A percentile compares a stretch with the other conserved stretches of the same genome.
Evolutionary conservation across 257 asterid species (phyloP).

Genomic region (Nicotiana paniculata): DNA sequence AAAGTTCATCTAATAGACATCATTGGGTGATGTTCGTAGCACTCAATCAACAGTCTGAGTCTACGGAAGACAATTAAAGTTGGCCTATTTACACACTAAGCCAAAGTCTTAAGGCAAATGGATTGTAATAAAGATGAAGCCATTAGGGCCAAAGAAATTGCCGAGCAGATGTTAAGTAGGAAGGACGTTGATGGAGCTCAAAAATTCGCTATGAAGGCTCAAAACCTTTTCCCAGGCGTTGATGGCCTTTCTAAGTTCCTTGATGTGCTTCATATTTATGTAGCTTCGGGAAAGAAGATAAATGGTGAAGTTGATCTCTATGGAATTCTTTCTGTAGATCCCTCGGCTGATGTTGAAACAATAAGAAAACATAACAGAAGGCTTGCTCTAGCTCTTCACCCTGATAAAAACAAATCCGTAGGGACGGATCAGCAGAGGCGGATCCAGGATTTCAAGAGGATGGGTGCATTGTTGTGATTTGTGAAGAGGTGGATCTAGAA

Average conservation of each 20-base stretch:
- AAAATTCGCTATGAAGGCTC: constrained; percentile 47
- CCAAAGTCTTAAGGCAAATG: constrained; percentile 19
- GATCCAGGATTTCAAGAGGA: no score
- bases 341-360: constrained; percentile 28
- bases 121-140: constrained; percentile 60
- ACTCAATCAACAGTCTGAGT: neutral
- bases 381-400: constrained; percentile 53
- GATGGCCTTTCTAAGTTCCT: constrained; percentile 54
- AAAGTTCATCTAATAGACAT: neutral
- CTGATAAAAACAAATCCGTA: constrained; percentile 53
- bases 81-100: neutral
- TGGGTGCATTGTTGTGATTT: no score
- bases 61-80: neutral
- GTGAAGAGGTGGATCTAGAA: no score
- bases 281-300: constrained; percentile 32
- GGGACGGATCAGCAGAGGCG: constrained; percentile 7
- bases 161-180: constrained; percentile 43
- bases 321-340: constrained; percentile 41
- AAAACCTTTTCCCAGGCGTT: constrained; percentile 40
- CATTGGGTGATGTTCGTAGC: neutral
- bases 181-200: constrained; percentile 51
- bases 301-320: constrained; percentile 51
- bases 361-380: constrained; percentile 31
- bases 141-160: constrained; percentile 38
- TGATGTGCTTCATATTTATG: constrained; percentile 33